These are phyloP conservation scores for Leishmania tropica DNA, from an alignment of 208 protist species.

Conservation along the genomic window DNA sequence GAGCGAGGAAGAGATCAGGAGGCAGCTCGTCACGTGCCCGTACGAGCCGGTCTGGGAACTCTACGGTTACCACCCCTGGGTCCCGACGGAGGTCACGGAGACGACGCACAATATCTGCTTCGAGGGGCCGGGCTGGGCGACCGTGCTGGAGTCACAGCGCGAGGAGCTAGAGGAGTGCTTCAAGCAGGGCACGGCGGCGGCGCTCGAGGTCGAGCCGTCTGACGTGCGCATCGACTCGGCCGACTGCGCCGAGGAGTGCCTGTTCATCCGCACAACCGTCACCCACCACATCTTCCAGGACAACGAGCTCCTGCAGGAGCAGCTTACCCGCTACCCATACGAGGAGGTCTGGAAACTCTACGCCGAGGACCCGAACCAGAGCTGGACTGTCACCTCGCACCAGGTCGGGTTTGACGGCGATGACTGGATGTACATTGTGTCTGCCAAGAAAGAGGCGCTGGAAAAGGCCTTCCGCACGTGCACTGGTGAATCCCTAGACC, in stretches of 20 bases:
- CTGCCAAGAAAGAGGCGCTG: constrained; percentile 29
- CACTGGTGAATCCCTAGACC: constrained; percentile 31
- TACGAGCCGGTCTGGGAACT: constrained; percentile 61
- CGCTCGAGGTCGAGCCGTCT: constrained; percentile 33
- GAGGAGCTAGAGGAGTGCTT: constrained; percentile 41
- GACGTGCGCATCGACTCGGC: constrained; percentile 30
- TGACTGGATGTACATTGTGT: constrained; percentile 59
- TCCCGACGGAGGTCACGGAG: constrained; percentile 27
- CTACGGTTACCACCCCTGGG: constrained; percentile 47
- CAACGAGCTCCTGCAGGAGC: constrained; percentile 35
- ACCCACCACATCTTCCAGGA: constrained; percentile 26
- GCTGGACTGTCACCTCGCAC: constrained; percentile 40
- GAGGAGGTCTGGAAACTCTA: constrained; percentile 49
- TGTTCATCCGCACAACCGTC: constrained; percentile 25
- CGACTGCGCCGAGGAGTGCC: constrained; percentile 23
- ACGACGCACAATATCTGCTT: constrained; percentile 45
- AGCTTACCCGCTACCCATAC: constrained; percentile 44
- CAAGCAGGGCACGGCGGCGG: constrained; percentile 37
- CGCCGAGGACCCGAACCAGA: constrained; percentile 28
- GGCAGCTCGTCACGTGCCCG: constrained; percentile 36
- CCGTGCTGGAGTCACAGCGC: constrained; percentile 39
- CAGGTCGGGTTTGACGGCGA: constrained; percentile 77
- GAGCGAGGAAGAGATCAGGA: constrained; percentile 37
- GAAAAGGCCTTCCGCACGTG: constrained; percentile 33
- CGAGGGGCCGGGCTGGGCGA: constrained; percentile 54